Evolutionary conservation across 768 basidiomycete genomes (phyloP).

Genomic region (Kwoniella newhampshirensis): DNA sequence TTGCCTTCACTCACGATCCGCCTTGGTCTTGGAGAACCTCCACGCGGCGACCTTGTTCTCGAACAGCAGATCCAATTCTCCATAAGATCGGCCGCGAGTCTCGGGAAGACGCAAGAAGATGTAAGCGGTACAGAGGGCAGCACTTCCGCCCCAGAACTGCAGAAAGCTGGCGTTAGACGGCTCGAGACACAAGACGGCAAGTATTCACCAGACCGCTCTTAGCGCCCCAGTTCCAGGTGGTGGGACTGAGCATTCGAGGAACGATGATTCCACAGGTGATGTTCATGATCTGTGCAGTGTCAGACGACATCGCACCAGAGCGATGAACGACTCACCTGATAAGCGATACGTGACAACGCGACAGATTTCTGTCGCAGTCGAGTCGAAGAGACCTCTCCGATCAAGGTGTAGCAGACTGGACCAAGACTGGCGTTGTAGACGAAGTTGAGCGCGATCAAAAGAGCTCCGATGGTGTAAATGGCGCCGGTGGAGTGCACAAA

Average conservation of each 20-base stretch:
- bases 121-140: constrained; percentile 26
- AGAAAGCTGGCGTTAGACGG: not conserved
- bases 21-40: constrained; percentile 40
- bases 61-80: constrained; percentile 50
- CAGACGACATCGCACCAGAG: not conserved
- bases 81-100: constrained; percentile 47
- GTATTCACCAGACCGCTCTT: constrained; percentile 34
- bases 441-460: constrained; percentile 50
- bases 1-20: constrained; percentile 21
- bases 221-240: constrained; percentile 30
- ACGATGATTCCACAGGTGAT: constrained; percentile 38
- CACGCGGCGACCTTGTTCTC: constrained; percentile 41
- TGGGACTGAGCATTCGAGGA: constrained; percentile 18
- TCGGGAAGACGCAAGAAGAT: constrained; percentile 38
- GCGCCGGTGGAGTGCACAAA: constrained; percentile 16
- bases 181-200: constrained; percentile 36
- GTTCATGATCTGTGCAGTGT: constrained; percentile 17
- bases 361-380: constrained; percentile 47
- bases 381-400: constrained; percentile 45
- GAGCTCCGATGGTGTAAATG: constrained; percentile 35
- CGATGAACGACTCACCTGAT: constrained; percentile 5
- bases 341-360: constrained; percentile 13
- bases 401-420: constrained; percentile 36
- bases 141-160: constrained; percentile 29
- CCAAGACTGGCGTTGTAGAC: constrained; percentile 47